Evolutionary conservation across 768 basidiomycete species (phyloP).

Genomic region (Boletus patriciae): DNA sequence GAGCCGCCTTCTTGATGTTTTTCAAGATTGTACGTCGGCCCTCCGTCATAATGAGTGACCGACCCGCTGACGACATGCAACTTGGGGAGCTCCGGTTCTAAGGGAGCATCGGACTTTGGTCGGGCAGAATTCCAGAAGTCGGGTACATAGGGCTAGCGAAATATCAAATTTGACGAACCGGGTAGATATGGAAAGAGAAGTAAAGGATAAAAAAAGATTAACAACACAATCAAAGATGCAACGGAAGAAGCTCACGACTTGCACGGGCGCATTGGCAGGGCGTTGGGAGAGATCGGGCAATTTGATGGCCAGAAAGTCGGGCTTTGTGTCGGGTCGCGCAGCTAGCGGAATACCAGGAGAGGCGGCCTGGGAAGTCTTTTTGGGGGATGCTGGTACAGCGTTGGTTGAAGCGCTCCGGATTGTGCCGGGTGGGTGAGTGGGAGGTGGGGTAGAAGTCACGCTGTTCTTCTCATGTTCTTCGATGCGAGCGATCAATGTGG

Average conservation of each 20-base stretch:
- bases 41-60: constrained; percentile 47
- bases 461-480: constrained; percentile 47
- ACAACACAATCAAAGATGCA: constrained; percentile 2
- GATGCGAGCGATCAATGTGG: constrained; percentile 53
- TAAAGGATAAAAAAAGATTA: constrained; percentile 3
- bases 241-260: constrained; percentile 51
- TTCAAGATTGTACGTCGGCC: constrained; percentile 45
- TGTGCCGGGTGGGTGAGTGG: constrained; percentile 12
- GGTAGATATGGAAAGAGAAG: background rate
- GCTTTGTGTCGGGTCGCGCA: constrained; percentile 24
- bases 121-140: constrained; percentile 60
- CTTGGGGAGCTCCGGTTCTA: constrained; percentile 40
- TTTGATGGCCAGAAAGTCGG: constrained; percentile 46
- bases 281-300: constrained; percentile 57
- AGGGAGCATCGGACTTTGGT: constrained; percentile 31
- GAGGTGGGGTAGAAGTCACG: constrained; percentile 14
- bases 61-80: constrained; percentile 51
- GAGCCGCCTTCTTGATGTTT: constrained; percentile 13
- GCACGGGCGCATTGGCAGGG: constrained; percentile 43
- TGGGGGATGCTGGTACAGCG: constrained; percentile 16
- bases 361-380: constrained; percentile 29
- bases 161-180: background rate
- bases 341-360: constrained; percentile 46
- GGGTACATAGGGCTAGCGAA: constrained; percentile 53
- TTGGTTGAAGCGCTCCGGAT: constrained; percentile 29